Evolutionary conservation across 2,329 filamentous ascomycete species (phyloP).

Genomic region (Fusarium sarcochroum): DNA sequence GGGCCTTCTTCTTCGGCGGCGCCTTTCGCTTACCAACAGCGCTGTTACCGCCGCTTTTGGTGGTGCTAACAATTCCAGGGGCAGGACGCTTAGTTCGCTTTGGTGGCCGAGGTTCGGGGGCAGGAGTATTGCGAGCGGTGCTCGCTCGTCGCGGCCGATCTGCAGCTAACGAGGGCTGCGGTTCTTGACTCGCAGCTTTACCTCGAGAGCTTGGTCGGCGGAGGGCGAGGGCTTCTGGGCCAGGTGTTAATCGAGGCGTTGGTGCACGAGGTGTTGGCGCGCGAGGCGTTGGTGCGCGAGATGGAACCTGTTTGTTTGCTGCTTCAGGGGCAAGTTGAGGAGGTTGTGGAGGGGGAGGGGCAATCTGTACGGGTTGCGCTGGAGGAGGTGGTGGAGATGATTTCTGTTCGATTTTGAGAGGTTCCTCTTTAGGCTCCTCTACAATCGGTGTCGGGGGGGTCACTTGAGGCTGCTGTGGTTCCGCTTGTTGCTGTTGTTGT

Average conservation of each 20-base stretch:
- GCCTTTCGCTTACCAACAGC: constrained; percentile 81
- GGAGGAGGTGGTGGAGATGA: constrained; percentile 40
- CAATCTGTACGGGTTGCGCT: constrained; percentile 38
- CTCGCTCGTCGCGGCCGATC: constrained; percentile 70
- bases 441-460: constrained; percentile 14
- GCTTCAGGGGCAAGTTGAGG: constrained; percentile 38
- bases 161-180: constrained; percentile 62
- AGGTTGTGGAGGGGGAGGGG: constrained; percentile 12
- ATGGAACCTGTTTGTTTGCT: constrained; percentile 50
- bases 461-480: constrained; percentile 13
- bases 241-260: constrained; percentile 54
- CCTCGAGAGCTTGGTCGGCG: constrained; percentile 68
- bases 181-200: constrained; percentile 67
- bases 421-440: constrained; percentile 27
- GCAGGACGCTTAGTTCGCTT: constrained; percentile 78
- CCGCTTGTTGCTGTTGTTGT: constrained; percentile 39
- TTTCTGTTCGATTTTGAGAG: constrained; percentile 43
- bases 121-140: constrained; percentile 70
- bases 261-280: constrained; percentile 50
- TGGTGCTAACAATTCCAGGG: constrained; percentile 77
- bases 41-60: constrained; percentile 71
- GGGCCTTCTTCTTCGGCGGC: constrained; percentile 75
- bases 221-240: constrained; percentile 52
- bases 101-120: constrained; percentile 63
- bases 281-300: constrained; percentile 54